A percentile compares a stretch with the other conserved stretches of the same genome.
Conservation (phyloP, 768 basidiomycete species). For the Mycena vulgaris region DNA sequence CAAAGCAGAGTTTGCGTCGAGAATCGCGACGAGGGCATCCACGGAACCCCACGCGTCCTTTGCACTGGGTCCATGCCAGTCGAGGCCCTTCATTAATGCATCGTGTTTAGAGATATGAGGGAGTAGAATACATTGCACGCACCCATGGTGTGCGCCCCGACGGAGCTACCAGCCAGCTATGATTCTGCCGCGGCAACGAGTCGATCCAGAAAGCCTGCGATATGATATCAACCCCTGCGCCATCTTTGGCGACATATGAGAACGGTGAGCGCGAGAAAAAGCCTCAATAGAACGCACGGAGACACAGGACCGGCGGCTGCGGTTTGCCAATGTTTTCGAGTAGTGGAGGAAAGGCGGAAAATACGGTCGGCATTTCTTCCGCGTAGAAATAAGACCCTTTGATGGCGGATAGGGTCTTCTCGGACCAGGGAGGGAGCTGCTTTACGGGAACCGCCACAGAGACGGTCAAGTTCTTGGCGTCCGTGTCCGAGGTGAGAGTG, state of each 20-base stretch:
- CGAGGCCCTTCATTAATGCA: conserved; percentile 73
- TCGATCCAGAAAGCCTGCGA: conserved; percentile 71
- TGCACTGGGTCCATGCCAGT: conserved; percentile 93
- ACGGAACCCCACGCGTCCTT: conserved; percentile 78
- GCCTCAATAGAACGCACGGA: conserved; percentile 65
- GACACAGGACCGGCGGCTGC: conserved; percentile 70
- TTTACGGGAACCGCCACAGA: conserved; percentile 58
- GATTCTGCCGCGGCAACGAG: conserved; percentile 69
- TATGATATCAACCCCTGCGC: conserved; percentile 87
- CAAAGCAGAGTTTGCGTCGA: conserved; percentile 57
- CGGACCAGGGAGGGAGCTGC: conserved; percentile 62
- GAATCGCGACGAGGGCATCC: conserved; percentile 67
- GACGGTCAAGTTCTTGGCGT: conserved; percentile 42
- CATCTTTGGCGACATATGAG: conserved; percentile 64
- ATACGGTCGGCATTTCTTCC: conserved; percentile 68
- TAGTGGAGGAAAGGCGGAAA: conserved; percentile 71
- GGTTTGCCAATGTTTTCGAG: conserved; percentile 45
- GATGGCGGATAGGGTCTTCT: conserved; percentile 55
- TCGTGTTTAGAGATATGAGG: conserved; percentile 1
- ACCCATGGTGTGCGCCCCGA: conserved; percentile 92
- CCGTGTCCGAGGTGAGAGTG: conserved; percentile 50
- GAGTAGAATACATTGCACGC: conserved; percentile 22
- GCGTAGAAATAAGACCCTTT: conserved; percentile 73
- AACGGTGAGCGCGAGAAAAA: conserved; percentile 1
- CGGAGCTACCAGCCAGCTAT: conserved; percentile 86